Conservation (phyloP, 1,139 yeast genomes). For the Taphrina populina region DNA sequence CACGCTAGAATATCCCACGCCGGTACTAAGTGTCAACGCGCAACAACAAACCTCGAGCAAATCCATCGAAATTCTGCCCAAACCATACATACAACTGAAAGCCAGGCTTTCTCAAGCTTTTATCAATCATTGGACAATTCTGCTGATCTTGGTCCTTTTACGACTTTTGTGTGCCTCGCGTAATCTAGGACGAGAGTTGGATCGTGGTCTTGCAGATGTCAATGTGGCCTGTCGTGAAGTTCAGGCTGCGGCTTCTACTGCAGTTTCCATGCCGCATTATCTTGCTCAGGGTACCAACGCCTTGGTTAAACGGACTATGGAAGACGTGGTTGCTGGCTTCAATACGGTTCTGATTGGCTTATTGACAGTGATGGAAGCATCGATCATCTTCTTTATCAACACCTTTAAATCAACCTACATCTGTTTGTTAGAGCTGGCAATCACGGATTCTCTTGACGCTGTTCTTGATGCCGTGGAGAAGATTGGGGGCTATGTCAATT, state of each 20-base stretch:
- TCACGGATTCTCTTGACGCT: constrained; percentile 68
- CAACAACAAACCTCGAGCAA: too few relatives aligned
- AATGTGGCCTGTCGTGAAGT: constrained; percentile 50
- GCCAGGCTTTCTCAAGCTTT: constrained; percentile 45
- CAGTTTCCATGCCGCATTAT: constrained; percentile 57
- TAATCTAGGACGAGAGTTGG: constrained; percentile 41
- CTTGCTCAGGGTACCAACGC: constrained; percentile 57
- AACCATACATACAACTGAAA: constrained; percentile 44
- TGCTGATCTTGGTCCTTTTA: constrained; percentile 43
- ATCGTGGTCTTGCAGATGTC: constrained; percentile 41
- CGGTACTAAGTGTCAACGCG: too few relatives aligned
- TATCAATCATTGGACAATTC: constrained; percentile 44
- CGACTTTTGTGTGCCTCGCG: constrained; percentile 44
- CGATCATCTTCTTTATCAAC: constrained; percentile 66
- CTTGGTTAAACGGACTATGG: constrained; percentile 52
- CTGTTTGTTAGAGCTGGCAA: constrained; percentile 71
- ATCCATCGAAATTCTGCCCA: background rate
- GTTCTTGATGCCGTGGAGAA: constrained; percentile 72
- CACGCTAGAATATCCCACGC: too few relatives aligned
- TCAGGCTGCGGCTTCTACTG: constrained; percentile 51
- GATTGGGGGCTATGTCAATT: constrained; percentile 60
- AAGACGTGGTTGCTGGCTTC: constrained; percentile 52
- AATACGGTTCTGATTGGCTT: constrained; percentile 49
- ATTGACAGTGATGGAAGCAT: constrained; percentile 58
- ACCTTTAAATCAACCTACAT: constrained; percentile 80